Evolutionary conservation across 2,329 filamentous ascomycete genomes (phyloP).

Genomic region (Cladosporium colombiae): DNA sequence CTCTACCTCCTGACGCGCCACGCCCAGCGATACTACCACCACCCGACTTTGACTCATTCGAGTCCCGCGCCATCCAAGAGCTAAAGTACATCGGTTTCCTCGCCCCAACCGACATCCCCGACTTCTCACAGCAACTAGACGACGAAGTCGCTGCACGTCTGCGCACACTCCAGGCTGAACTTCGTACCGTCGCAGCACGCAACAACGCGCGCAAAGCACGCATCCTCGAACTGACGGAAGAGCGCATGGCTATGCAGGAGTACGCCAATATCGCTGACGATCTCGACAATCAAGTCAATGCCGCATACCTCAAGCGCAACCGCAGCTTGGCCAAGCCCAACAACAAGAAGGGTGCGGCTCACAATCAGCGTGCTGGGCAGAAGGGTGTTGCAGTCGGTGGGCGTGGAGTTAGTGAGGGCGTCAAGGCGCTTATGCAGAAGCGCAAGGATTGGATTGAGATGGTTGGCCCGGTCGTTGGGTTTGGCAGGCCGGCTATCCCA

Average conservation of each 20-base stretch:
- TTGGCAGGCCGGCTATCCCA: conserved; percentile 75
- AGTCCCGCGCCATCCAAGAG: conserved; percentile 89
- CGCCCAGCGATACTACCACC: conserved; percentile 35
- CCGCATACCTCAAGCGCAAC: conserved; percentile 93
- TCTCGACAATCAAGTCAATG: conserved; percentile 90
- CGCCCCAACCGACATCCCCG: conserved; percentile 60
- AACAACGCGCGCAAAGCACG: conserved; percentile 91
- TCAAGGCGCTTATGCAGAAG: conserved; percentile 89
- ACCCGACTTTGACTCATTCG: conserved; percentile 84
- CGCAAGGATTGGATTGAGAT: conserved; percentile 85
- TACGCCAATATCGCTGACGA: conserved; percentile 97
- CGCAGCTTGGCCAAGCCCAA: conserved; percentile 92
- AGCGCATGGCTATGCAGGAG: conserved; percentile 94
- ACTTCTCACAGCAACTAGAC: conserved; percentile 88
- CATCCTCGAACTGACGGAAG: conserved; percentile 81
- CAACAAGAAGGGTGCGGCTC: conserved; percentile 68
- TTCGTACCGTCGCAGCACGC: conserved; percentile 79
- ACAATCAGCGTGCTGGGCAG: conserved; percentile 50
- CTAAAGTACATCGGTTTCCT: conserved; percentile 88
- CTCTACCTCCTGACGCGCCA: conserved; percentile 57
- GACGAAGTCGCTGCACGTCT: conserved; percentile 91
- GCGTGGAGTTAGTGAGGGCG: conserved; percentile 84
- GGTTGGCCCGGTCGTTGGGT: conserved; percentile 87
- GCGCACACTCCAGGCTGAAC: conserved; percentile 77
- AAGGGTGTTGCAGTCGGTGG: conserved; percentile 69